Percentiles rank a stretch among this genome's conserved stretches.
phyloP scores from a whole-genome alignment of 345 rosid species.

The Citrus reticulata region DNA sequence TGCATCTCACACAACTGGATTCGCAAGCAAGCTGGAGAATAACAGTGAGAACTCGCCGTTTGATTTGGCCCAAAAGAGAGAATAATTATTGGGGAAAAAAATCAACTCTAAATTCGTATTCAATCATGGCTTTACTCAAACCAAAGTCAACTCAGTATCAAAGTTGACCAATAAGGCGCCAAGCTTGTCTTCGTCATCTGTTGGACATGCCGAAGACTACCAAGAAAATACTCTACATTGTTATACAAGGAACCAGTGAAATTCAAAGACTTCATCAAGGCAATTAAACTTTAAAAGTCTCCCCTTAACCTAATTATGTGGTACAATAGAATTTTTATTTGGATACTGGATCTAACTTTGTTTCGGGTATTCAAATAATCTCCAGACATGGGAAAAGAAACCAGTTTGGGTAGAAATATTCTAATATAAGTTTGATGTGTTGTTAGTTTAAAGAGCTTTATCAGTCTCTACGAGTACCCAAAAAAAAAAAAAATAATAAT shows the following conservation, averaged over 20 bases:
- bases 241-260: not conserved
- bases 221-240: not conserved
- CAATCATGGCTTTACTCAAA: not conserved
- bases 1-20: not conserved
- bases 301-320: not conserved
- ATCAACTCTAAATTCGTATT: not conserved
- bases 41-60: not conserved
- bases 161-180: not conserved
- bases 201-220: not conserved
- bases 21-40: not conserved
- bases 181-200: not conserved
- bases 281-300: not conserved
- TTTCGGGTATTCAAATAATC: not conserved
- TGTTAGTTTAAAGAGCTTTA: not conserved
- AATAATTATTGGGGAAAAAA: too few relatives aligned
- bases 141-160: not conserved
- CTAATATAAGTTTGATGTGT: not conserved
- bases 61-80: not conserved
- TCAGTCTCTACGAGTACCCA: not conserved
- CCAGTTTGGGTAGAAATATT: not conserved
- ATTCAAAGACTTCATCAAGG: not conserved
- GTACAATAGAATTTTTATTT: too few relatives aligned
- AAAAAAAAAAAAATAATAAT: too few relatives aligned
- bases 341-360: not conserved
- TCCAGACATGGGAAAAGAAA: not conserved